A percentile compares a stretch with the other conserved stretches of the same genome.
Evolutionary conservation across 2,329 filamentous ascomycete genomes (phyloP).

Genomic region (Pseudogymnoascus sp.): DNA sequence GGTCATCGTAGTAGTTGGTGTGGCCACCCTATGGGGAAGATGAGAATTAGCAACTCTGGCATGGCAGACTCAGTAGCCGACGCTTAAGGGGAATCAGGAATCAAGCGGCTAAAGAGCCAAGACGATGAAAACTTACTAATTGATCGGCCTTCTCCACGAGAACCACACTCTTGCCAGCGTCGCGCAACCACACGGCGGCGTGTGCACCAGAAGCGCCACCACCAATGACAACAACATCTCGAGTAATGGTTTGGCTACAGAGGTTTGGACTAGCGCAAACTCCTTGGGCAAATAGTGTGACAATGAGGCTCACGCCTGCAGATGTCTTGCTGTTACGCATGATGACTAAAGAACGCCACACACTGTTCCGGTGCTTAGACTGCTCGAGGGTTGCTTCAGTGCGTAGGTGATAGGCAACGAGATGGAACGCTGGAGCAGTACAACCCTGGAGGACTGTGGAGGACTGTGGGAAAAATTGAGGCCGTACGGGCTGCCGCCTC

Average conservation of each 20-base stretch:
- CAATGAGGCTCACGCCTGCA: neutral
- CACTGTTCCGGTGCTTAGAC: neutral
- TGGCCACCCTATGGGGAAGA: constrained; percentile 37
- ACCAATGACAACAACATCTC: constrained; percentile 30
- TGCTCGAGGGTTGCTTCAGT: neutral
- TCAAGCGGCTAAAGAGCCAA: neutral
- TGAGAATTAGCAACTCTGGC: neutral
- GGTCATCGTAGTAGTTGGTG: constrained; percentile 39
- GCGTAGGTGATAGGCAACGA: neutral
- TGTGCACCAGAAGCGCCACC: constrained; percentile 36
- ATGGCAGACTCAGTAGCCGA: neutral
- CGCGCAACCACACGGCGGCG: constrained; percentile 33
- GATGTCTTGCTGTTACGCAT: neutral
- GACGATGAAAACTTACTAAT: constrained; percentile 19
- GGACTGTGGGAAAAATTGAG: neutral
- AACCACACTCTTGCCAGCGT: constrained; percentile 31
- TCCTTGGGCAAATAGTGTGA: neutral
- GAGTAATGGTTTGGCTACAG: neutral
- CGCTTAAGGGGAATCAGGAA: neutral
- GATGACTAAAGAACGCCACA: neutral
- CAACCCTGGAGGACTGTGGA: neutral
- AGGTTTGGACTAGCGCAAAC: neutral
- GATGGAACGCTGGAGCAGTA: neutral
- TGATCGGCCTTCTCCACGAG: constrained; percentile 33
- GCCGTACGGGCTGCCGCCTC: neutral